Percentiles rank a stretch among this genome's conserved stretches.
phyloP scores from a whole-genome alignment of 2,329 filamentous ascomycete genomes.

The Talaromyces pinophilus region DNA sequence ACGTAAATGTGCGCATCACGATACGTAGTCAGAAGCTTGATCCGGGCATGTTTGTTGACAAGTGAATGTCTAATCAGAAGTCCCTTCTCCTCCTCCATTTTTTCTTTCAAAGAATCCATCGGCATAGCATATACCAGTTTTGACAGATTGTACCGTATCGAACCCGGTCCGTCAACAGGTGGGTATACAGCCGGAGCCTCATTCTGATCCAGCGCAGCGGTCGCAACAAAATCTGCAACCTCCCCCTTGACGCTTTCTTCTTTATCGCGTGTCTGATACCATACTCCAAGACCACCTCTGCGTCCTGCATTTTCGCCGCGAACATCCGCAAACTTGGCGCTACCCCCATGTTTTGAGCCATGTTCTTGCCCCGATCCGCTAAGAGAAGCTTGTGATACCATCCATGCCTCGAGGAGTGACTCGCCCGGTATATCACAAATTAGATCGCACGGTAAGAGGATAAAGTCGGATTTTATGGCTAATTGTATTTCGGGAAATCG shows the following conservation, averaged over 20 bases:
- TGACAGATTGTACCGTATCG: slow-evolving; percentile 68
- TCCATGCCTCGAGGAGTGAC: slow-evolving; percentile 84
- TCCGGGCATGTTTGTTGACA: slow-evolving; percentile 69
- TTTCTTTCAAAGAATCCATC: slow-evolving; percentile 83
- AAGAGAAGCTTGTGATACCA: slow-evolving; percentile 76
- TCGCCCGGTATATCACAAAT: slow-evolving; percentile 87
- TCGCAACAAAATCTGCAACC: slow-evolving; percentile 89
- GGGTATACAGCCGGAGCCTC: slow-evolving; percentile 56
- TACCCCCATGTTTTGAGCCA: slow-evolving; percentile 35
- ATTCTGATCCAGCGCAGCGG: slow-evolving; percentile 63
- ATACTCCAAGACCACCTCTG: slow-evolving; percentile 82
- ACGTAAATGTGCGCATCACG: slow-evolving; percentile 94
- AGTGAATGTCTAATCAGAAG: slow-evolving; percentile 72
- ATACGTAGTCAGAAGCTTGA: slow-evolving; percentile 80
- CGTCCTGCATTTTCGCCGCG: slow-evolving; percentile 60
- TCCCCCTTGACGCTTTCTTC: slow-evolving; percentile 80
- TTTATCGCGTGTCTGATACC: slow-evolving; percentile 78
- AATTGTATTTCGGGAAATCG: slow-evolving; percentile 77
- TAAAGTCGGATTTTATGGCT: slow-evolving; percentile 80
- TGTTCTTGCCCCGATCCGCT: slow-evolving; percentile 57
- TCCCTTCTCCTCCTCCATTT: slow-evolving; percentile 70
- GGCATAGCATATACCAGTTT: slow-evolving; percentile 83
- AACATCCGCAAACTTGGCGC: slow-evolving; percentile 50
- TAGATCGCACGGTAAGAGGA: slow-evolving; percentile 89
- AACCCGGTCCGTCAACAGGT: slow-evolving; percentile 55